phyloP scores from a whole-genome alignment of 192 early-diverging fungal genomes.

The Backusella tarrabulga region DNA sequence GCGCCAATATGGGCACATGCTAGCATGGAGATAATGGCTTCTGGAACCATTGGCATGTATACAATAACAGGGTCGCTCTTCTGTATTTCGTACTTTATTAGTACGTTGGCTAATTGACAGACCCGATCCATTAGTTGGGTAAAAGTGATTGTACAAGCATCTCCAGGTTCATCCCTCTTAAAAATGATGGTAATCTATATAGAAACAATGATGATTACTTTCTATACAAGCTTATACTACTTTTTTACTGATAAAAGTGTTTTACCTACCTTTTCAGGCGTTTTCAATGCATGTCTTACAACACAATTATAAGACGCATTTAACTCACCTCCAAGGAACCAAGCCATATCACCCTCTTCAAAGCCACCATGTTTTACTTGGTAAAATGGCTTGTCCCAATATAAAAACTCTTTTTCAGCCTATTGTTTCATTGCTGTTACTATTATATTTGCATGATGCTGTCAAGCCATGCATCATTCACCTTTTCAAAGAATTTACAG shows the following conservation, averaged over 20 bases:
- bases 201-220: neutral
- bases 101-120: slow-evolving; percentile 79
- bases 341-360: slow-evolving; percentile 85
- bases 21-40: slow-evolving; percentile 87
- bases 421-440: slow-evolving; percentile 18
- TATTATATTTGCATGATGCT: neutral
- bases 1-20: slow-evolving; percentile 93
- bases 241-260: neutral
- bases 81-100: slow-evolving; percentile 76
- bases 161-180: slow-evolving; percentile 87
- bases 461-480: neutral
- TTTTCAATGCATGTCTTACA: slow-evolving; percentile 81
- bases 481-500: slow-evolving; percentile 60
- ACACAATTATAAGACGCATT: slow-evolving; percentile 96
- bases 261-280: slow-evolving; percentile 74
- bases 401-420: slow-evolving; percentile 73
- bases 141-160: slow-evolving; percentile 79
- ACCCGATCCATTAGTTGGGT: slow-evolving; percentile 81
- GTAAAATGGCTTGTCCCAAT: slow-evolving; percentile 81
- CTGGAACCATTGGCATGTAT: slow-evolving; percentile 98
- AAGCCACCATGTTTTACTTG: slow-evolving; percentile 72
- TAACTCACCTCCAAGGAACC: slow-evolving; percentile 90
- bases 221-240: neutral
- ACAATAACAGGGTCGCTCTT: slow-evolving; percentile 95
- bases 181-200: slow-evolving; percentile 78